A percentile compares a stretch with the other conserved stretches of the same genome.
These are phyloP conservation scores for Silybum marianum DNA, from an alignment of 129 eudicot species.

Conservation along the genomic window DNA sequence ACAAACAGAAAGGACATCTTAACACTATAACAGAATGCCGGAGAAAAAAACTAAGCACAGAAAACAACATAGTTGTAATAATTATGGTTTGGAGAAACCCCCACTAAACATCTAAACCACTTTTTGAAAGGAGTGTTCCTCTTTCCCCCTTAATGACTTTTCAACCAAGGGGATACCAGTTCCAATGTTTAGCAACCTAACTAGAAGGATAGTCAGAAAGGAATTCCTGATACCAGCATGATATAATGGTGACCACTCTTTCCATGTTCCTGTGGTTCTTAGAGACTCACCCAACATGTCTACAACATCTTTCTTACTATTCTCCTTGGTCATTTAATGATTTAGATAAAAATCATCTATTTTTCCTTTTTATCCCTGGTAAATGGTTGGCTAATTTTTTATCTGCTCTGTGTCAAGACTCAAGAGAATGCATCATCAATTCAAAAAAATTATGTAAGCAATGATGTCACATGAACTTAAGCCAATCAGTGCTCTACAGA, in stretches of 20 bases:
- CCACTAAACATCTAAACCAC: neutral
- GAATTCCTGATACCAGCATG: neutral
- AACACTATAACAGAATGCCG: neutral
- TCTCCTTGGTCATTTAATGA: neutral
- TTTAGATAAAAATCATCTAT: neutral
- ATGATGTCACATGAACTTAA: neutral
- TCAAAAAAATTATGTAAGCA: neutral
- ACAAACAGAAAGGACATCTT: neutral
- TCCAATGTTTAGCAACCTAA: neutral
- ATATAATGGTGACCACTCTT: neutral
- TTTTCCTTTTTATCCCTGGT: neutral
- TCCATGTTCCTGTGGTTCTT: neutral
- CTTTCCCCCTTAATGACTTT: neutral
- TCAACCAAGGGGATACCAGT: neutral
- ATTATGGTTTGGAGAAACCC: neutral
- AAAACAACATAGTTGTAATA: neutral
- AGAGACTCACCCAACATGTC: neutral
- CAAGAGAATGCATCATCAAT: neutral
- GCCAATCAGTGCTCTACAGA: neutral
- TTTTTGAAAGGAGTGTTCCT: neutral
- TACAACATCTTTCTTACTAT: neutral
- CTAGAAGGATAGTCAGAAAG: neutral
- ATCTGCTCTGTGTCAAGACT: no score
- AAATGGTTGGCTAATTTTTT: neutral
- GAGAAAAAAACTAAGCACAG: neutral